Base-by-base conservation (phyloP, 768 basidiomycete genomes). In the Dictyophora rubrovolvata region DNA sequence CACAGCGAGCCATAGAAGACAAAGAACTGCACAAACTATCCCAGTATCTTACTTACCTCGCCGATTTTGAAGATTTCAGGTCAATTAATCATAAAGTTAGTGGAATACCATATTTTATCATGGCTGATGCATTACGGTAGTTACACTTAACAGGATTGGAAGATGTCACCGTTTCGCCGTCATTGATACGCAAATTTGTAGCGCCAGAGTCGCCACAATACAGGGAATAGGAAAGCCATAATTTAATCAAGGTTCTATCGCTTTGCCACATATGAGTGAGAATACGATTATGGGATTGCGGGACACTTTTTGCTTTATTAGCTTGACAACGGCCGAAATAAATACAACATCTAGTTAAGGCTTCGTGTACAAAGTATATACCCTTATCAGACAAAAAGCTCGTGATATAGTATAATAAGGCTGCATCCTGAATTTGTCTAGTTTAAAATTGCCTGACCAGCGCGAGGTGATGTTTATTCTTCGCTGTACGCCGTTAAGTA, bases 1-100 rank as follows among this genome's bases (percentile, higher is more conserved):
- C 84, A 9, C 68, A 73, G 10, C 79, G 82, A 63, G 68, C 68
- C 5, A 77, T 80, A 7, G 72, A 73, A 67, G 87, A 93, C 68
- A 76, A 80, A 48, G 89, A 91, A 64, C 74, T 93, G 11, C 72
- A 76, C 35, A 85, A 81, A 63, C 71, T 89, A n/a, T 69, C 77
- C 18, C 73, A 72, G 53, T 91, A 91, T 61, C 74, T 92, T 69
- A 62, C 84, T 11, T 79, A 84, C 59, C 80, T 91, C 47, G 83
- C 83, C 4, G 70, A 66, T 28, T 68, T 78, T 9, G 71, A 75
- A 2, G 87, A 91, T 68, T 86, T 91, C 65, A 77, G 79, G 52
- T 76, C 73, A 1, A 68, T 89, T 14, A 74, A 79, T 52, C 89
- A 93, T 64, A 81, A 83, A 73, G 89, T 88, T 61, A 60, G 75